Base-by-base conservation (phyloP, 169 alveolate genomes). In the Plasmodium chabaudi region DNA sequence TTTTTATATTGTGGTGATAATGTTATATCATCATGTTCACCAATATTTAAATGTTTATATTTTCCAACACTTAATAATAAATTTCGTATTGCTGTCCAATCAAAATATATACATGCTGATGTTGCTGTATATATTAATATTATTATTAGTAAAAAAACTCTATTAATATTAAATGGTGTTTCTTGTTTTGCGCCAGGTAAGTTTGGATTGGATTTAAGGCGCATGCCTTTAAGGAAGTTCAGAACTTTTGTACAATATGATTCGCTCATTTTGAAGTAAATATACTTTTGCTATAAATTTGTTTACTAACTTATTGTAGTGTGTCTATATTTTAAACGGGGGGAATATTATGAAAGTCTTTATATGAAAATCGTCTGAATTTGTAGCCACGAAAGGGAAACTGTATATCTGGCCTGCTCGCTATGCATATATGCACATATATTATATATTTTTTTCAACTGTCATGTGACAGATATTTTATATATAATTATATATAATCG, bases 111-210 rank as follows among this genome's bases (percentile, higher is more conserved):
- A 51, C 84, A 60, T 21, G 89, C 84, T 13, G 89, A 79, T 9
- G 72, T 15, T 0, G 89, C 59, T 55, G 89, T 79, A 47, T 79
- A 79, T 49, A 79, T 79, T 44, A 79, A 21, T 27, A 44, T 46
- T 21, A 79, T 79, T 51, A 79, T 13, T 55, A 79, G 51, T 23
- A 79, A 49, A 12, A 5, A 44, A 47, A 65, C 53, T 15, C 89
- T 51, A 46, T 49, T 53, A 53, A 79, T 79, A 51, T 79, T 79
- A 27, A 79, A 79, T 79, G 89, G 89, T 5, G 82, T 79, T 57
- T 79, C 67, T 46, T 79, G 89, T 47, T 56, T 65, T 2, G 89
- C 89, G 12, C 89, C 89, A 9, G 89, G 89, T 42, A 79, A 39
- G 5, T 79, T 39, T 6, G 89, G 89, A 59, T 79, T 72, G 1